Evolutionary conservation across 1,284 basidiomycete species (phyloP), one percentile per base, ranked within the genome.

Genomic region (Ganoderma resinaceum): DNA sequence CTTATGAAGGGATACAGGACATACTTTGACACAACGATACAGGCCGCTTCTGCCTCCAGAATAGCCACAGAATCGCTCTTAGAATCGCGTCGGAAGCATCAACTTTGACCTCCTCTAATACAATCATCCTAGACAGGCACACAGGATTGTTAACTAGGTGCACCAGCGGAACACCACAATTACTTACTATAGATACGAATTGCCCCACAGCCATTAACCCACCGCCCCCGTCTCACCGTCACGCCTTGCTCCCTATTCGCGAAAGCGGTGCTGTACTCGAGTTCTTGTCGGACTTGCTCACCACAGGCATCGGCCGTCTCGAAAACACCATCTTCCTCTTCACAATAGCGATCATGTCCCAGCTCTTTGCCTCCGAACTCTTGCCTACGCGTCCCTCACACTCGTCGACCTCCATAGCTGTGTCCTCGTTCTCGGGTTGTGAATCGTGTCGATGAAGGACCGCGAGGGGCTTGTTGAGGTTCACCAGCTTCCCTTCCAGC

Each of bases 401-500:
- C 49, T 80, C 78, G 78, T 83, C 83, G 66, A 75, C 74, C 26
- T 77, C 73, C 46, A 73, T 68, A 57, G 68, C 40, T 5, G 42
- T 40, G 40, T 55, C 37, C 38, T 33, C 59, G 33, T 59, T 33
- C 0, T 37, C 62, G 49, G 58, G n/a, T 4, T 55, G 55, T 0
- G 52, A 68, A 26, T 73, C 71, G 12, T 57, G 60, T 57, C 86
- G 83, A 70, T 84, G 82, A 18, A 94, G 81, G 60, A 96, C 86
- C 0, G 91, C 95, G 57, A 94, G 85, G 0, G 95, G 94, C 76
- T 93, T 95, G 0, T 90, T 80, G 12, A 98, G 84, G 53, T 83
- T 86, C 43, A 90, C 86, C 66, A 97, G 85, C 76, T 94, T 95
- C 60, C 96, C 96, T 77, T 98, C 96, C 0, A 98, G 87, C 20